Evolutionary conservation across 495 filamentous ascomycete species (phyloP), one percentile per base, ranked within the genome.

Genomic region (Penicillium coffeae): DNA sequence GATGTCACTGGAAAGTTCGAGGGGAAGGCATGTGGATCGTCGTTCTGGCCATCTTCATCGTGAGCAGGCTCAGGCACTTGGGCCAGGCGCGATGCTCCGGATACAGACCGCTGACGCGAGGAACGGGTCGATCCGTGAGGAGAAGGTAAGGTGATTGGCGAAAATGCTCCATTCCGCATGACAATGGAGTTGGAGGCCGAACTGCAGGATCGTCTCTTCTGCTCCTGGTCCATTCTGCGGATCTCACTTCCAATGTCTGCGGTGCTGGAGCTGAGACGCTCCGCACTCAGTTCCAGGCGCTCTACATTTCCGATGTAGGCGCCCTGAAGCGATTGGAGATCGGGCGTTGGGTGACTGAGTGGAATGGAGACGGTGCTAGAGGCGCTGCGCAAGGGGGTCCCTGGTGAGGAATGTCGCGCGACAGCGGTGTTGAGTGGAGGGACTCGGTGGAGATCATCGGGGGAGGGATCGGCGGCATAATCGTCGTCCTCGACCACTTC

Each of bases 161-260:
- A 88, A 65, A 88, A 90, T 32, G 86, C 86, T 30, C 84, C 87
- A 64, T 88, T 90, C 33, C 81, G 74, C 42, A 82, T 82, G 16
- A 84, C 70, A 49, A 89, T 82, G 5, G 87, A 89, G 55, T 81
- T 87, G 14, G 74, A 73, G 22, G 64, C 60, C 12, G 75, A 75
- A 44, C 68, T 66, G 59, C 58, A 63, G 3, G 71, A 72, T 45
- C 65, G 67, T 18, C 79, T 75, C 63, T 89, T 91, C 58, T 89
- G 84, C 54, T 89, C 88, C 46, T 79, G 73, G 58, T 89, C 85
- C 55, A 92, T 76, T 54, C 87, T 85, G 50, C 86, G 82, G 44
- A 95, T 88, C 56, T 90, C 88, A 60, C 84, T 82, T 35, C 83
- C 88, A 58, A 95, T 86, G 54, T 84, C 76, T 13, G 85, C 84